Percentiles rank a stretch among this genome's conserved stretches.
Evolutionary conservation across 345 rosid genomes (phyloP).

Genomic region (Syzygium aromaticum): DNA sequence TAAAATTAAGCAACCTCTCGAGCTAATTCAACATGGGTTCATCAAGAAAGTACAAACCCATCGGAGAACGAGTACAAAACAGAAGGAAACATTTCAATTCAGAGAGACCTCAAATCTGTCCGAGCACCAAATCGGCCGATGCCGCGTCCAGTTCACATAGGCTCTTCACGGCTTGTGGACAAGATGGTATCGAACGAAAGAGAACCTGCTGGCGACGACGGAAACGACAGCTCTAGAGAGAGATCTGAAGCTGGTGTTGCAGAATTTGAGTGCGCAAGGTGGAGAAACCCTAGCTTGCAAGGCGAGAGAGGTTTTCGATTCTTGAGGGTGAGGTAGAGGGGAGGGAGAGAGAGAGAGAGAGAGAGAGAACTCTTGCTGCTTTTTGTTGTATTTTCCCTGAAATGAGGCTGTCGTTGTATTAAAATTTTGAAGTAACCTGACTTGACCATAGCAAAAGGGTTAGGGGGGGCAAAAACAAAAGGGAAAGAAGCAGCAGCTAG

Average conservation of each 20-base stretch:
- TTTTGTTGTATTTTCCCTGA: background rate
- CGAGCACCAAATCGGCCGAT: background rate
- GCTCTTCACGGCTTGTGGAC: background rate
- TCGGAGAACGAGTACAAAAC: background rate
- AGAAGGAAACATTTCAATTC: background rate
- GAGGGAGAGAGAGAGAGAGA: background rate
- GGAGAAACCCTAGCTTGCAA: background rate
- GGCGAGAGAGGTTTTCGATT: background rate
- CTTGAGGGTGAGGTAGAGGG: background rate
- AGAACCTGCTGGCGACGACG: background rate
- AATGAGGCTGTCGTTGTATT: background rate
- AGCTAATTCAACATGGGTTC: background rate
- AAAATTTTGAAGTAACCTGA: background rate
- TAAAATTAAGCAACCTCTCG: background rate
- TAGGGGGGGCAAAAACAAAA: background rate
- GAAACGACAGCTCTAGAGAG: background rate
- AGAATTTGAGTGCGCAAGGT: background rate
- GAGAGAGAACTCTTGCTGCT: background rate
- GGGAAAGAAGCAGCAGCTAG: background rate
- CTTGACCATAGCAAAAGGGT: background rate
- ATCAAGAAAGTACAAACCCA: background rate
- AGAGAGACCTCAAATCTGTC: background rate
- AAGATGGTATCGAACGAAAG: background rate
- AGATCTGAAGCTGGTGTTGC: background rate
- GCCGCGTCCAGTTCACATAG: background rate